Base-by-base conservation (phyloP, 2,329 filamentous ascomycete species). In the Fusarium pseudonygamai region DNA sequence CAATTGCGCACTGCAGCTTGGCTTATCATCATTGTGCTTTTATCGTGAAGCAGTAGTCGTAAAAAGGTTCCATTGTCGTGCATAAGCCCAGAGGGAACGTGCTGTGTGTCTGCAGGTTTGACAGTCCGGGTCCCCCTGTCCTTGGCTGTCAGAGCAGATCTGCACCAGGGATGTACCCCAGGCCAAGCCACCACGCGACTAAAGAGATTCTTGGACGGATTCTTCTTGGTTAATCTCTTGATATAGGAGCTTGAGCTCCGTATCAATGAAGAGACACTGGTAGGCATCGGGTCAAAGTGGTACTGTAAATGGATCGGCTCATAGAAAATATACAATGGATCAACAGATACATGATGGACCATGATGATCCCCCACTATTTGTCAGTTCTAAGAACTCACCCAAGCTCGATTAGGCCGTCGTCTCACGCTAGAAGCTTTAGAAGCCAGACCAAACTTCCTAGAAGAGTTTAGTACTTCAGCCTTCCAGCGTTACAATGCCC, bases 391-490 rank as follows among this genome's bases (percentile, higher is more conserved):
- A 22, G 36, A 30, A 46, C 37, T 37, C 13, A 26, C 42, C 65
- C 60, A 62, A 69, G 26, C 65, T 71, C 47, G 50, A 69, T 68
- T 63, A 18, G 71, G 58, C 26, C 16, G n/a, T 34, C 20, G 50
- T 71, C 69, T 67, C 46, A 56, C 76, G 76, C 76, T 78, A 78
- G 76, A 77, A 78, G 49, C 69, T 73, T 67, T 60, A 26, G 65
- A 75, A 74, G 40, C 22, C 30, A 45, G 28, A 32, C 57, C 20
- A n/a, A 15, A n/a, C 57, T 71, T 64, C 67, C 39, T 6, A 75
- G 47, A 73, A 71, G 22, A 46, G 61, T 62, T 55, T 71, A 73
- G 71, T 26, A 50, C 18, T 20, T 16, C n/a, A 68, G 45, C 36
- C 24, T 34, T 40, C 30, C n/a, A 55, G 46, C 20, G 34, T 32